Percentiles rank a stretch among this genome's conserved stretches.
Conservation (phyloP, 805 yeast species). For the Metschnikowia arizonensis region DNA sequence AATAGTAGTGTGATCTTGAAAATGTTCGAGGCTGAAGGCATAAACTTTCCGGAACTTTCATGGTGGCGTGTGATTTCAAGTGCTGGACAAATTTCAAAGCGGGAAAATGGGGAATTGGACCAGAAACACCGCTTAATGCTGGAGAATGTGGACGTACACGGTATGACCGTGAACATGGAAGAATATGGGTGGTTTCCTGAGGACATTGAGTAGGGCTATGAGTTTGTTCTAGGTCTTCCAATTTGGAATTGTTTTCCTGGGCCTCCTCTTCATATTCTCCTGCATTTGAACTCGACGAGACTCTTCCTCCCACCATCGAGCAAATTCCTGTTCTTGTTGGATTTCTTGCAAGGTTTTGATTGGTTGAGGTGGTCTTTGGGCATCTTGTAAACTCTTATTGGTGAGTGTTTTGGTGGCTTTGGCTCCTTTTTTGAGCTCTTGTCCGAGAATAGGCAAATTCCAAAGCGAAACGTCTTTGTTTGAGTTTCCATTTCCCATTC, state of each 20-base stretch:
- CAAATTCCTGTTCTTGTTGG: constrained; percentile 80
- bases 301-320: constrained; percentile 84
- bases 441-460: constrained; percentile 23
- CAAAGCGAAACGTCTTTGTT: neutral
- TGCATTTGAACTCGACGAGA: constrained; percentile 56
- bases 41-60: constrained; percentile 43
- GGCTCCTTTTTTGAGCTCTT: constrained; percentile 1
- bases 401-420: constrained; percentile 23
- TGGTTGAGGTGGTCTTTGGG: constrained; percentile 24
- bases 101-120: constrained; percentile 41
- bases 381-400: constrained; percentile 47
- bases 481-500: neutral
- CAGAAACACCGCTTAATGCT: constrained; percentile 44
- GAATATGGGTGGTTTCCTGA: constrained; percentile 71
- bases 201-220: constrained; percentile 21
- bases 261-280: constrained; percentile 13
- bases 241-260: neutral
- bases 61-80: constrained; percentile 79
- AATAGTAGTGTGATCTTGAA: constrained; percentile 27
- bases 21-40: constrained; percentile 22
- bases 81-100: constrained; percentile 57
- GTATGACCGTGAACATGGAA: constrained; percentile 37
- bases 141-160: constrained; percentile 44
- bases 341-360: constrained; percentile 58
- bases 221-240: neutral